Evolutionary conservation across 306 rosid species (phyloP).

Genomic region (Pachyrhizus erosus): DNA sequence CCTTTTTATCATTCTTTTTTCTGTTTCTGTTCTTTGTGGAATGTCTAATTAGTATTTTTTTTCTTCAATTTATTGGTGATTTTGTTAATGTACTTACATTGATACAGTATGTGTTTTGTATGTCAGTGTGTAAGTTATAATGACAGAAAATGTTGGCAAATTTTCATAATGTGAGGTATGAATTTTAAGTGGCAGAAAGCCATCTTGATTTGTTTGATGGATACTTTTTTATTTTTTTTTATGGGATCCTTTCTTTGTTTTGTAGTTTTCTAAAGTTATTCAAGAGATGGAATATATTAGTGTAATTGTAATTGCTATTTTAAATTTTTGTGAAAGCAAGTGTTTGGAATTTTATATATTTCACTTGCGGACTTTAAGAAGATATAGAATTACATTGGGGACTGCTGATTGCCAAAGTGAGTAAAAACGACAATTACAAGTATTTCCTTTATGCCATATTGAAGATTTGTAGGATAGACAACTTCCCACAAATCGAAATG

Average conservation of each 20-base stretch:
- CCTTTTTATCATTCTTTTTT: neutral
- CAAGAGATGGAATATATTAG: slow-evolving; percentile 3
- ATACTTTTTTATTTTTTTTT: too few relatives aligned
- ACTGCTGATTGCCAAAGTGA: neutral
- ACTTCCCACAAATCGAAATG: slow-evolving; percentile 4
- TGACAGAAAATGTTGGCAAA: neutral
- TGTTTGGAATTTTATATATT: neutral
- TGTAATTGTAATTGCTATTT: neutral
- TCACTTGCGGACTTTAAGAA: neutral
- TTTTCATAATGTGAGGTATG: neutral
- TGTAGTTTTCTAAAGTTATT: neutral
- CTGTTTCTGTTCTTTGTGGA: neutral
- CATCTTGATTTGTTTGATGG: slow-evolving; percentile 1
- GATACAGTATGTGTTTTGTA: neutral
- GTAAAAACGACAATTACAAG: neutral
- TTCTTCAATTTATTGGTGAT: neutral
- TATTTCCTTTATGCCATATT: neutral
- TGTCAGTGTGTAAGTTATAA: neutral
- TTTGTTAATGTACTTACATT: neutral
- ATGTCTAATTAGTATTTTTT: neutral
- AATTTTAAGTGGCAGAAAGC: neutral
- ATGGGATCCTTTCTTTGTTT: slow-evolving; percentile 2
- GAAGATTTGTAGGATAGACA: neutral
- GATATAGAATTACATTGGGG: neutral
- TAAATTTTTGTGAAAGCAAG: neutral